These are phyloP conservation scores for Penicillium sp. DNA, from an alignment of 2,329 filamentous ascomycete species.

Conservation along the genomic window DNA sequence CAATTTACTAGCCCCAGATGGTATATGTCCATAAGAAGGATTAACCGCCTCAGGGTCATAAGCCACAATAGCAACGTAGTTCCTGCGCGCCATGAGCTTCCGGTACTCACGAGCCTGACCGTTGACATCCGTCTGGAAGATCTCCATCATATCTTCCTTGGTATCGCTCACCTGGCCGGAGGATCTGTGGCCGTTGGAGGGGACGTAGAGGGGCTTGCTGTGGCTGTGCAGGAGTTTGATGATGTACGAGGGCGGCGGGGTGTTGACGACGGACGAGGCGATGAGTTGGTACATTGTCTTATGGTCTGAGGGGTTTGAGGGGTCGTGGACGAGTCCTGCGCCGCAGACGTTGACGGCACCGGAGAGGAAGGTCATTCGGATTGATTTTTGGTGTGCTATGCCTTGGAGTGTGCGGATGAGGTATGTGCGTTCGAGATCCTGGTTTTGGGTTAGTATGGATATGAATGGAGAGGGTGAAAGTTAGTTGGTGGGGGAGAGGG, in stretches of 20 bases:
- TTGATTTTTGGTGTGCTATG: constrained; percentile 89
- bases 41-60: constrained; percentile 82
- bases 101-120: constrained; percentile 80
- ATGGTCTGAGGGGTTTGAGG: constrained; percentile 84
- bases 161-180: constrained; percentile 76
- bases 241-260: constrained; percentile 79
- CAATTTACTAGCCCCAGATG: constrained; percentile 53
- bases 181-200: constrained; percentile 75
- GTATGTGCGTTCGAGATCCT: constrained; percentile 94
- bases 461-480: not conserved
- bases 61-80: constrained; percentile 90
- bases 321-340: constrained; percentile 91
- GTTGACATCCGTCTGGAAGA: constrained; percentile 91
- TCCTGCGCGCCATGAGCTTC: constrained; percentile 88
- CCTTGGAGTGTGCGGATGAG: constrained; percentile 93
- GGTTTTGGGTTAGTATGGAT: not conserved
- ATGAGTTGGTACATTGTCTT: constrained; percentile 99
- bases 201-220: constrained; percentile 88
- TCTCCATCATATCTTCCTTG: constrained; percentile 99
- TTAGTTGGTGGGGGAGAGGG: not conserved
- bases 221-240: constrained; percentile 87
- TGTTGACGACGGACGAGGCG: constrained; percentile 86
- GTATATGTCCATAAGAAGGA: constrained; percentile 40
- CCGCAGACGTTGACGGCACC: constrained; percentile 87
- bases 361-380: constrained; percentile 95